Conservation (phyloP, 2,329 filamentous ascomycete species). For the Diaporthe sp. region DNA sequence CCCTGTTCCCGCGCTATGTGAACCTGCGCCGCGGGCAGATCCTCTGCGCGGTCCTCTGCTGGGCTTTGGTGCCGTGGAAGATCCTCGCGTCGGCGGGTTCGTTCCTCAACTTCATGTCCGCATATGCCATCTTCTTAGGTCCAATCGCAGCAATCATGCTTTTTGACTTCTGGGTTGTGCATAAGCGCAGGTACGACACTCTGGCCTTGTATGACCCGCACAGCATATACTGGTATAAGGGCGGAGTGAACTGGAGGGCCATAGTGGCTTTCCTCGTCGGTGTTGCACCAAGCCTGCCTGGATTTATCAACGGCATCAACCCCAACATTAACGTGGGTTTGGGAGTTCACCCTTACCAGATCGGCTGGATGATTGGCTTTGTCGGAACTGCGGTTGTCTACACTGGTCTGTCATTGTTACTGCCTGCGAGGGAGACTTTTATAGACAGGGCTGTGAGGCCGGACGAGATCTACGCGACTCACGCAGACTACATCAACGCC, state of each 20-base stretch:
- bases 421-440: conserved; percentile 34
- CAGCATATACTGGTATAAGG: conserved; percentile 56
- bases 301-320: conserved; percentile 42
- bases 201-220: conserved; percentile 58
- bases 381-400: conserved; percentile 35
- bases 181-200: conserved; percentile 55
- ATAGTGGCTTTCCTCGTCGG: conserved; percentile 47
- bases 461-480: conserved; percentile 34
- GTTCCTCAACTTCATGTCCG: conserved; percentile 65
- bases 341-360: conserved; percentile 38
- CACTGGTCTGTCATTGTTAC: conserved; percentile 11
- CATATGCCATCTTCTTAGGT: conserved; percentile 51
- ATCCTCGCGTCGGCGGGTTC: conserved; percentile 62
- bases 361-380: conserved; percentile 40
- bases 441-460: conserved; percentile 35
- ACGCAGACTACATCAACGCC: conserved; percentile 17
- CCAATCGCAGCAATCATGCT: conserved; percentile 58
- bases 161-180: conserved; percentile 49
- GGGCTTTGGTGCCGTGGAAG: conserved; percentile 70
- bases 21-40: conserved; percentile 65
- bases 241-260: conserved; percentile 53
- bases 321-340: conserved; percentile 32
- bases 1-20: conserved; percentile 65
- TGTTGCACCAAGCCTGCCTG: conserved; percentile 47
- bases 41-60: conserved; percentile 58